These are phyloP conservation scores for Heliamphora exappendiculata DNA, from an alignment of 148 eudicot genomes.

Conservation along the genomic window DNA sequence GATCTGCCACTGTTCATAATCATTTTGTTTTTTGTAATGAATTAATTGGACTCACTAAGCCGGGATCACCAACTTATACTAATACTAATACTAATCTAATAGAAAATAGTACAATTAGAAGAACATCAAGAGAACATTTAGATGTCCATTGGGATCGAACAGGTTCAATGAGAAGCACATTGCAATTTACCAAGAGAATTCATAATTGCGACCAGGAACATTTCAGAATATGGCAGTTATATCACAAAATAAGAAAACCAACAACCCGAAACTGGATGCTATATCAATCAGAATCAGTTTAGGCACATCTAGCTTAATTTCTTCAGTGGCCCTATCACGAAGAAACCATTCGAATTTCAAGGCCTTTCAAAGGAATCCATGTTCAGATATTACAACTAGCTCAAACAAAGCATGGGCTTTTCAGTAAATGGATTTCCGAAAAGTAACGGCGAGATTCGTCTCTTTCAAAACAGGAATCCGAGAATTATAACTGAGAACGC, in stretches of 20 bases:
- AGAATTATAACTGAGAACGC: background rate
- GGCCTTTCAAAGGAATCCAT: background rate
- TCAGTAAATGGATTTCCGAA: background rate
- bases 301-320: background rate
- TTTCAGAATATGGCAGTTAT: background rate
- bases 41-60: too few species aligned
- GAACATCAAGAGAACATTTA: background rate
- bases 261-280: background rate
- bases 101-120: too few species aligned
- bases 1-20: too few species aligned
- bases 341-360: background rate
- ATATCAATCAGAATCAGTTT: background rate
- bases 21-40: too few species aligned
- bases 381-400: background rate
- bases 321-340: background rate
- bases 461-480: too few species aligned
- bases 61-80: too few species aligned
- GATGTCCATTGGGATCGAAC: background rate
- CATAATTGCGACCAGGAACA: background rate
- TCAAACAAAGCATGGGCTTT: background rate
- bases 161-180: background rate
- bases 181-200: background rate
- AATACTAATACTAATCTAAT: too few species aligned
- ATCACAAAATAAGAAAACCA: background rate
- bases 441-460: background rate